phyloP scores from a whole-genome alignment of 2,329 filamentous ascomycete genomes.

The Colletotrichum sp. region DNA sequence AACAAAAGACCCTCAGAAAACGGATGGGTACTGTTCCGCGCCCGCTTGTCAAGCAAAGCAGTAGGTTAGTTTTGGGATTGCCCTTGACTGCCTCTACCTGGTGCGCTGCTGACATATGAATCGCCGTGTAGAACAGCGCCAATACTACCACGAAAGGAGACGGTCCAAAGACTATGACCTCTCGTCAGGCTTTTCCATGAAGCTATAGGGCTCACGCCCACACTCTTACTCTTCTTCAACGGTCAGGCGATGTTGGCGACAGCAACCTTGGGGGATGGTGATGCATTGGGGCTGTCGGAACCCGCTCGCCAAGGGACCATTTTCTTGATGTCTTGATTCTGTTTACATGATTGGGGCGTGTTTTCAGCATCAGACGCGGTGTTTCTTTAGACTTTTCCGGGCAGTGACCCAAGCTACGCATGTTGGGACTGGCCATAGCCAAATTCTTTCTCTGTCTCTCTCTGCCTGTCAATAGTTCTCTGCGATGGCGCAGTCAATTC shows the following conservation, averaged over 20 bases:
- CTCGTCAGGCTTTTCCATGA: background rate
- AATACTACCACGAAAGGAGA: background rate
- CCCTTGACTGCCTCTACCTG: background rate
- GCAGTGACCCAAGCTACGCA: background rate
- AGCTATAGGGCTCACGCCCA: background rate
- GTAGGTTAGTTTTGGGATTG: constrained; percentile 18
- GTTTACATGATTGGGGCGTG: background rate
- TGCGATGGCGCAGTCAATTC: background rate
- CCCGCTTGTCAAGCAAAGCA: constrained; percentile 9
- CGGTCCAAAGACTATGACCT: background rate
- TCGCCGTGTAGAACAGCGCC: background rate
- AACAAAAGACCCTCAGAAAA: background rate
- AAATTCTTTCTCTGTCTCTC: background rate
- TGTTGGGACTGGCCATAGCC: background rate
- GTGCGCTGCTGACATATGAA: background rate
- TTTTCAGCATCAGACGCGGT: background rate
- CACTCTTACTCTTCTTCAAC: background rate
- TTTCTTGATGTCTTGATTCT: background rate
- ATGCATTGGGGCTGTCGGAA: background rate
- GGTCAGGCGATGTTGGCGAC: background rate
- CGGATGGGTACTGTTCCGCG: background rate
- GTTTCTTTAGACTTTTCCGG: background rate
- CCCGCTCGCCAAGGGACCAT: background rate
- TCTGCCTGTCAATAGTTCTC: background rate
- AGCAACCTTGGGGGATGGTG: background rate